Evolutionary conservation across 2,329 filamentous ascomycete species (phyloP), one percentile per base, ranked within the genome.

Genomic region (Pseudogymnoascus sp.): DNA sequence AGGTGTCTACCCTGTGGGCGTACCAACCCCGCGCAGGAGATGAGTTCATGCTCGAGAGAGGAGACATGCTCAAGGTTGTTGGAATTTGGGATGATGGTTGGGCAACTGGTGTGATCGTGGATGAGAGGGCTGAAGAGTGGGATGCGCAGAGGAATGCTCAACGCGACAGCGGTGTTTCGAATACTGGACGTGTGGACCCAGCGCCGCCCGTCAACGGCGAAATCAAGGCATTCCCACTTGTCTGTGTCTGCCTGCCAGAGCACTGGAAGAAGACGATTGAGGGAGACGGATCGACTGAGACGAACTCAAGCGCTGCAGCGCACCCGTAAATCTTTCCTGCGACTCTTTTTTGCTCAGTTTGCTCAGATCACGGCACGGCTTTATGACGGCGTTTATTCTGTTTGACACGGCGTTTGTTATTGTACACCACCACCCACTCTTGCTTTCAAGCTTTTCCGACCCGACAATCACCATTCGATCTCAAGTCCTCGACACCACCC

Each of bases 61-160:
- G 95, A 63, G 95, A 99, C 74, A 97, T 99, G 93, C 83, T 99
- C 72, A 98, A 97, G 79, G 88, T 99, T 13, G 89, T 98, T 34
- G 95, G 95, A 67, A 99, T 99, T 69, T 99, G 95, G 95, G 95
- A 99, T 72, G 95, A 99, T 75, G 95, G 95, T 57, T 99, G 95
- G 95, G 95, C 95, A 10, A 99, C 95, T 1, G 95, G 95, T 71
- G 84, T 97, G 63, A 83, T 96, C 73, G 79, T 96, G 64, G 83
- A 88, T 63, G 90, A 96, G 71, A 84, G 86, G 63, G 92, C 92
- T 2, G 93, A 98, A 66, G 91, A 97, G 68, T 97, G 92, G 87
- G 90, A 96, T 70, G 83, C 84, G 48, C 84, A 88, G 68, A 85
- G 86, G 71, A 87, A 90, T 71, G 80, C 86, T 36, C 92, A 96